Conservation (phyloP, 2,329 filamentous ascomycete genomes). For the Hymenoscyphus fructigenus region DNA sequence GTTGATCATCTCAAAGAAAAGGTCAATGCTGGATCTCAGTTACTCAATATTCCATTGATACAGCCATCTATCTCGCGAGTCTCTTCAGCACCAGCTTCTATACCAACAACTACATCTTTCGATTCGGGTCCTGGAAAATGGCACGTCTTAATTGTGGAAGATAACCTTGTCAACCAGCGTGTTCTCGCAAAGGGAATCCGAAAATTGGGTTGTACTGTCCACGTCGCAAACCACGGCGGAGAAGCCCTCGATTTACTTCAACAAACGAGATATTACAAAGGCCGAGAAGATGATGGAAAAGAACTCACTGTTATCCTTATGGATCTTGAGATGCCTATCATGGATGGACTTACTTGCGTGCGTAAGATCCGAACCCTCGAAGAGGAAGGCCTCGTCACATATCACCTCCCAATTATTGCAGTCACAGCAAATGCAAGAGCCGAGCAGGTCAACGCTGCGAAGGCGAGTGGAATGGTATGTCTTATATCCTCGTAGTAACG, state of each 20-base stretch:
- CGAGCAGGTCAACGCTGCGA: conserved; percentile 69
- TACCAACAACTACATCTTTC: not conserved
- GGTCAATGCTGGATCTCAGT: conserved; percentile 60
- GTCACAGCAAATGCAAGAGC: conserved; percentile 74
- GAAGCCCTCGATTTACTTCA: conserved; percentile 77
- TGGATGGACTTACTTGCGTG: conserved; percentile 76
- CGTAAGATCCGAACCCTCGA: conserved; percentile 67
- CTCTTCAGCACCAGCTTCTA: conserved; percentile 1
- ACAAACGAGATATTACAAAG: conserved; percentile 61
- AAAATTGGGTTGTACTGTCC: conserved; percentile 57
- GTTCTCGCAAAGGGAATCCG: conserved; percentile 62
- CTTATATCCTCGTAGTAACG: not conserved
- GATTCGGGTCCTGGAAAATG: conserved; percentile 53
- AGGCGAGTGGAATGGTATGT: conserved; percentile 69
- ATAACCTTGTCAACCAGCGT: conserved; percentile 81
- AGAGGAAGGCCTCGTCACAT: conserved; percentile 52
- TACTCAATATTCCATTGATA: conserved; percentile 34
- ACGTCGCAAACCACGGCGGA: conserved; percentile 62
- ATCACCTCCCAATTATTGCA: conserved; percentile 71
- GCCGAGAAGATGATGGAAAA: conserved; percentile 85
- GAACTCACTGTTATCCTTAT: conserved; percentile 64
- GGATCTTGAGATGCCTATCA: conserved; percentile 78
- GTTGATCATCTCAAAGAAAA: conserved; percentile 51
- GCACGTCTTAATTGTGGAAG: conserved; percentile 75
- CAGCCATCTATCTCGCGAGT: conserved; percentile 2